Evolutionary conservation across 176 grass and related monocot species (phyloP), one percentile per base, ranked within the genome.

Genomic region (Phoenix roebelenii): DNA sequence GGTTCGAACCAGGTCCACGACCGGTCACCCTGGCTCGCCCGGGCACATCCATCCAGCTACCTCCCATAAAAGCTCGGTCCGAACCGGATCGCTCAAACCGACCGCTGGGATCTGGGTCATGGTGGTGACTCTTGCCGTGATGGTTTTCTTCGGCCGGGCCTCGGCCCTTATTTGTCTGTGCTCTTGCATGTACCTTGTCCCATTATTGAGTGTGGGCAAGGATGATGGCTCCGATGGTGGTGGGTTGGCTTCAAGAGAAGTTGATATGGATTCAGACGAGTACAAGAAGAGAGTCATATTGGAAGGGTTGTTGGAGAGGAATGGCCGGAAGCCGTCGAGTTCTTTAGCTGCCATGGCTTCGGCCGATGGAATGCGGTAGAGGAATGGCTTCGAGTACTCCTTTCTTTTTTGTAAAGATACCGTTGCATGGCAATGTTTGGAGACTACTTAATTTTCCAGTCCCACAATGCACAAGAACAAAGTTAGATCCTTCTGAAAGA

Each of bases 261-360:
- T n/a, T n/a, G 78, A 85, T 16, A 16, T 72, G 67, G 56, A 61
- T 5, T 58, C 78, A 1, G 66, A 57, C 19, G 82, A 82, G 68
- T 51, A 28, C 52, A 85, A 76, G 72, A 85, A 79, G 70, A 85
- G 66, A 49, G 71, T 85, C 59, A 76, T 70, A 57, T 66, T 76
- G 59, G 52, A 72, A 23, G 72, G 82, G 22, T 63, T 85, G 59
- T 44, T 85, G 20, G 55, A 76, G 15, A 75, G 78, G 18, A 32
- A 65, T 25, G 67, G 71, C 55, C 52, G 50, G 25, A 70, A 59
- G 53, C 19, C 56, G 0, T 78, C 70, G 9, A 9, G 35, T 12
- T 35, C 5, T 44, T 44, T 44, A 44, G 35, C 12, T 44, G 35
- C 35, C 9, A 2, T 12, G 7, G 35, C 35, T 14, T 12, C 7